phyloP scores from a whole-genome alignment of 2,329 filamentous ascomycete species.

The Monosporascus sp. region DNA sequence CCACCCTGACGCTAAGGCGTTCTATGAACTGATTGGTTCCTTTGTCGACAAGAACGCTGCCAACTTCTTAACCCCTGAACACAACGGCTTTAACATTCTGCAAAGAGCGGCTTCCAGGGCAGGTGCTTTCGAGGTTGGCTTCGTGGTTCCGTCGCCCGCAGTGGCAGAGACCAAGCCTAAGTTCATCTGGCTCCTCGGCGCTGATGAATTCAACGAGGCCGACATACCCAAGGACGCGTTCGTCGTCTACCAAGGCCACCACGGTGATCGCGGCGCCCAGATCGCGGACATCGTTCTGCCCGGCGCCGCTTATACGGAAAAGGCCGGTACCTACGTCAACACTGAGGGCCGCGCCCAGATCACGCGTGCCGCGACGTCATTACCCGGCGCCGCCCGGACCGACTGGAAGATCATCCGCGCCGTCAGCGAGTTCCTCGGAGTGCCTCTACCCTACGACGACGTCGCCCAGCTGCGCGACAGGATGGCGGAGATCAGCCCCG shows the following conservation, averaged over 20 bases:
- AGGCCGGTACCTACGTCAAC: constrained; percentile 93
- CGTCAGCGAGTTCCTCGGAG: constrained; percentile 82
- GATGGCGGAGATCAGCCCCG: constrained; percentile 91
- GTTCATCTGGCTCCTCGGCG: constrained; percentile 93
- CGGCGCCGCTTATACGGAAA: constrained; percentile 94
- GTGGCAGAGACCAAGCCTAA: constrained; percentile 85
- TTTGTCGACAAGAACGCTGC: constrained; percentile 92
- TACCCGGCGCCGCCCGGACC: constrained; percentile 84
- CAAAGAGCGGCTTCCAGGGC: constrained; percentile 89
- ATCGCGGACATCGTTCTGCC: constrained; percentile 91
- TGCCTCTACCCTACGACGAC: constrained; percentile 87
- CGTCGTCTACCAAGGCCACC: constrained; percentile 96
- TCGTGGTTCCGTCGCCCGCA: constrained; percentile 75
- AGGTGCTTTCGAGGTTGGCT: constrained; percentile 93
- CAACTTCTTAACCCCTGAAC: constrained; percentile 83
- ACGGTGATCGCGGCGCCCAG: constrained; percentile 89
- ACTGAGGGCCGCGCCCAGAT: constrained; percentile 95
- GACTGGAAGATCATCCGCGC: constrained; percentile 99
- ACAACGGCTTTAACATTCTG: constrained; percentile 97
- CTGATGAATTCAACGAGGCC: constrained; percentile 78
- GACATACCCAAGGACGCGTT: constrained; percentile 96
- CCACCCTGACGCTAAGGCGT: constrained; percentile 83
- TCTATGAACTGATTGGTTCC: constrained; percentile 82
- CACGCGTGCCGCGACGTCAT: constrained; percentile 80
- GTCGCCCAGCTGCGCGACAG: constrained; percentile 83